Evolutionary conservation across 768 basidiomycete species (phyloP).

Genomic region (Coprinopsis cinerea): DNA sequence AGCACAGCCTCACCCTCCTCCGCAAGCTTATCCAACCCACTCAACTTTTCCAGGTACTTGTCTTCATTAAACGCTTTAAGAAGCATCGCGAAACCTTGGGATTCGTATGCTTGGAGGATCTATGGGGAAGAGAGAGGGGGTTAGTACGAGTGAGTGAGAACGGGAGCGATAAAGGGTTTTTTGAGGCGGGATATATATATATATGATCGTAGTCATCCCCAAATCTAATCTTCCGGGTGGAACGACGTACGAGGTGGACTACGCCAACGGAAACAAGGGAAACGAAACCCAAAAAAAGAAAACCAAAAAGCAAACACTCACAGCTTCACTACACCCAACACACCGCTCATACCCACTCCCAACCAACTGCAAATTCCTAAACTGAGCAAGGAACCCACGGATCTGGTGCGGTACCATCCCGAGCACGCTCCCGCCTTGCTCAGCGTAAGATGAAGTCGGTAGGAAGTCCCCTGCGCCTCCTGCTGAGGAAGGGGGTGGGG

Average conservation of each 20-base stretch:
- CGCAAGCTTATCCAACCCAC: constrained; percentile 74
- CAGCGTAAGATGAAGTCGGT: constrained; percentile 23
- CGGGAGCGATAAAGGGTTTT: neutral
- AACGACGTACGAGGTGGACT: too few species aligned
- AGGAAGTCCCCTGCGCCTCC: constrained; percentile 23
- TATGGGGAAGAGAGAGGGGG: constrained; percentile 21
- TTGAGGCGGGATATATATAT: too few species aligned
- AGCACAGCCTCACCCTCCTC: constrained; percentile 67
- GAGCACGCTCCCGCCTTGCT: constrained; percentile 43
- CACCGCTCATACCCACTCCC: constrained; percentile 85
- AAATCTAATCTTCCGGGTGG: too few species aligned
- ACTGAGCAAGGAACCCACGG: constrained; percentile 84
- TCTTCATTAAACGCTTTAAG: constrained; percentile 77
- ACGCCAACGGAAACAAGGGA: neutral
- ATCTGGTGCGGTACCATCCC: constrained; percentile 93
- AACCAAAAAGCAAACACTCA: constrained; percentile 28
- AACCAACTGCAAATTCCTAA: constrained; percentile 75
- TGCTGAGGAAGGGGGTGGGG: constrained; percentile 53
- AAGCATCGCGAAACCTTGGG: constrained; percentile 76
- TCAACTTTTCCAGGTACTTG: constrained; percentile 66
- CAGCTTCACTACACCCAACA: constrained; percentile 84
- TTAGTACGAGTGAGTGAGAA: neutral
- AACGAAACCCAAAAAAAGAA: neutral
- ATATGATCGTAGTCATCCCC: too few species aligned
- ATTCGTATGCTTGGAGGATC: constrained; percentile 80